Evolutionary conservation across 192 early-diverging fungal genomes (phyloP).

Genomic region (Ambispora gerdemannii): DNA sequence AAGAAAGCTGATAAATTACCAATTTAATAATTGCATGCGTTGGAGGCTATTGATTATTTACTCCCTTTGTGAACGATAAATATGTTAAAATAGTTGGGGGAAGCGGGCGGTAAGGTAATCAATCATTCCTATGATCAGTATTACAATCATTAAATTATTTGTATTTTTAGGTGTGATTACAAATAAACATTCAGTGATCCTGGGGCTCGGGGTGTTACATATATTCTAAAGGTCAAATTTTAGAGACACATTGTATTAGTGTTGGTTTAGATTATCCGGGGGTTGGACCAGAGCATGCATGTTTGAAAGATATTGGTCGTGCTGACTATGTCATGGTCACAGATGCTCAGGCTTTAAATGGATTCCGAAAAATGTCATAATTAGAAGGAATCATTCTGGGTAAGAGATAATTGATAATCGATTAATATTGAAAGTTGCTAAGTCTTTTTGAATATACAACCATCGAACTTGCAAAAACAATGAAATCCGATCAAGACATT

Average conservation of each 20-base stretch:
- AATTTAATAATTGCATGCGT: slow-evolving; percentile 95
- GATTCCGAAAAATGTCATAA: slow-evolving; percentile 69
- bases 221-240: slow-evolving; percentile 92
- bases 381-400: slow-evolving; percentile 86
- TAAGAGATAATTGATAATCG: no score
- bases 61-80: slow-evolving; percentile 85
- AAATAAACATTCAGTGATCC: slow-evolving; percentile 87
- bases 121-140: no score
- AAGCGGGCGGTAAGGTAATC: slow-evolving; percentile 95
- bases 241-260: slow-evolving; percentile 89
- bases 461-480: slow-evolving; percentile 68
- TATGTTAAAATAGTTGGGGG: slow-evolving; percentile 86
- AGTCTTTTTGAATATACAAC: slow-evolving; percentile 51
- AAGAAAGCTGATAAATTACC: slow-evolving; percentile 81
- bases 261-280: slow-evolving; percentile 97
- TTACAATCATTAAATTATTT: no score
- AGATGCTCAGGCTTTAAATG: slow-evolving; percentile 82
- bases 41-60: slow-evolving; percentile 96
- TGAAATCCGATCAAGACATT: slow-evolving; percentile 78
- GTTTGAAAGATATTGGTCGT: slow-evolving; percentile 80
- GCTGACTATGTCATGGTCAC: slow-evolving; percentile 79
- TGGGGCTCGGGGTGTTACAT: slow-evolving; percentile 96
- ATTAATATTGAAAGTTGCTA: not conserved
- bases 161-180: no score
- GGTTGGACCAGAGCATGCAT: slow-evolving; percentile 95